Conservation (phyloP, 106 monocot species). For the Cymbidium sinense region DNA sequence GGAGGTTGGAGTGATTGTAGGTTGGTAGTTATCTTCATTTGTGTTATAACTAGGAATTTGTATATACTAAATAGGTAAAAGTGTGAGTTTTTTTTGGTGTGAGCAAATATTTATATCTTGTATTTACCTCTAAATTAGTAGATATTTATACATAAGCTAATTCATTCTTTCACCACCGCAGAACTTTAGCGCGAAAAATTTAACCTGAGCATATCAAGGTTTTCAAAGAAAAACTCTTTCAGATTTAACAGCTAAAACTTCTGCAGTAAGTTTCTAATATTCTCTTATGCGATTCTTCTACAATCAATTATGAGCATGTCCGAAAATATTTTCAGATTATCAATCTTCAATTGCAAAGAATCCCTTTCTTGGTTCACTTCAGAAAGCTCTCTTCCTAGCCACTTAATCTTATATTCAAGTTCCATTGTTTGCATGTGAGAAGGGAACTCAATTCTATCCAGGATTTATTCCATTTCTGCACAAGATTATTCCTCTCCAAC, state of each 20-base stretch:
- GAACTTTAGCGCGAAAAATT: slow-evolving; percentile 41
- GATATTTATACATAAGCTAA: too few relatives aligned
- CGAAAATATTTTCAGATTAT: slow-evolving; percentile 54
- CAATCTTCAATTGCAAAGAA: too few relatives aligned
- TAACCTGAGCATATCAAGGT: slow-evolving; percentile 57
- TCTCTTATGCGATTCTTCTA: slow-evolving; percentile 66
- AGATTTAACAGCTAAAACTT: slow-evolving; percentile 44
- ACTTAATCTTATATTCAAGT: slow-evolving; percentile 66
- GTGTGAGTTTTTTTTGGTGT: too few relatives aligned
- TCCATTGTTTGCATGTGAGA: too few relatives aligned
- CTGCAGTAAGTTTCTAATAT: slow-evolving; percentile 64
- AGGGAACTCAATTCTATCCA: too few relatives aligned
- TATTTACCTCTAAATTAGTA: too few relatives aligned
- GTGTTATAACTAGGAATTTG: too few relatives aligned
- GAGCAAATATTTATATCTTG: too few relatives aligned
- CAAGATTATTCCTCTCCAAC: slow-evolving; percentile 63
- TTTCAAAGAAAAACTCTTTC: slow-evolving; percentile 68
- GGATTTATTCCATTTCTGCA: slow-evolving; percentile 90
- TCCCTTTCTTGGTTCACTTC: slow-evolving; percentile 53
- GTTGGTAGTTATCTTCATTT: too few relatives aligned
- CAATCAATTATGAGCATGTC: slow-evolving; percentile 52
- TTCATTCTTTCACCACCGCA: too few relatives aligned
- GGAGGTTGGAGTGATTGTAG: too few relatives aligned
- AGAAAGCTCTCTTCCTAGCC: slow-evolving; percentile 49
- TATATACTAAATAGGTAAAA: too few relatives aligned